Base-by-base conservation (phyloP, 495 filamentous ascomycete species). In the Apodospora peruviana region DNA sequence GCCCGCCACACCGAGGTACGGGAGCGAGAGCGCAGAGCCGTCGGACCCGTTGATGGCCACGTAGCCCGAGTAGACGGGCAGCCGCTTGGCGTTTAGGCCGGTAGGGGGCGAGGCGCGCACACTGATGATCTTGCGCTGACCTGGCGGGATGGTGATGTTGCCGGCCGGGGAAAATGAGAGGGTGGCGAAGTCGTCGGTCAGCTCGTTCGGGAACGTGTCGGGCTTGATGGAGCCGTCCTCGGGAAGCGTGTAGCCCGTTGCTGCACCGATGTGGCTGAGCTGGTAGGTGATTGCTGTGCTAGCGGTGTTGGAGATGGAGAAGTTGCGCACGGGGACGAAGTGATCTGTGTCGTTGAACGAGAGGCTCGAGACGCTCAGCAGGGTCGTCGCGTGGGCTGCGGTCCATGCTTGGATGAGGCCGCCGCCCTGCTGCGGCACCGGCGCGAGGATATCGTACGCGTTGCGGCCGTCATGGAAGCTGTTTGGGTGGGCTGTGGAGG, bases 341-440 rank as follows among this genome's bases (percentile, higher is more conserved):
- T 78, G 45, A 43, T 74, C 68, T 5, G 77, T 81, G 56, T 83
- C 79, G 57, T 81, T 80, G 62, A 82, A 80, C 17, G 76, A 71
- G 29, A 81, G 66, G 55, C 69, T 78, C 21, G 74, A 77, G 12
- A 72, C 67, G 56, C 69, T 72, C 41, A 81, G 61, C 12, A 75
- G 62, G 4, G 75, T 80, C 5, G 70, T 76, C 11, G 74, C 64
- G 51, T 76, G 70, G n/a, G 79, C 74, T 19, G 75, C 75, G 27
- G 80, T 73, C 55, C 72, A 76, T 8, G 77, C 79, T 52, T 82
- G 73, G 25, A 82, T 62, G 18, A 82, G 63, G 12, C 80, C 80
- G 34, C 58, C 73, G 17, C 80, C 80, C 51, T 81, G 77, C 51
- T 84, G 79, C 3, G 70, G 56, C 5, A 83, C 74, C 1, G 80